Evolutionary conservation across 2,329 filamentous ascomycete genomes (phyloP), one percentile per base, ranked within the genome.

Genomic region (Huntiella decipiens): DNA sequence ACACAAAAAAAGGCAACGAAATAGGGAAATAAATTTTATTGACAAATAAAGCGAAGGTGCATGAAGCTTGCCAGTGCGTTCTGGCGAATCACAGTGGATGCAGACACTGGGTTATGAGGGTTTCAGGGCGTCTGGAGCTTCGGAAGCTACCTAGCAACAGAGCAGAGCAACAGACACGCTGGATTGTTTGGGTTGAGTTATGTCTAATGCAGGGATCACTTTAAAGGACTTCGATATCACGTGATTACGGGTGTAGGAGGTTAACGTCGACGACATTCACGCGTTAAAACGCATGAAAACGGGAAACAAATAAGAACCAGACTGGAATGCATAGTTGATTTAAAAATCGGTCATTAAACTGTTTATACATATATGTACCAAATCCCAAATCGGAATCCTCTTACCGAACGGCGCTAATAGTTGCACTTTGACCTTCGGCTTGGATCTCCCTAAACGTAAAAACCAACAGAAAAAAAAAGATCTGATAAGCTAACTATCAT

Each of bases 1-100:
- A 37, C 35, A 43, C 43, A 43, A 42, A 47, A 12, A 15, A 35
- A 37, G 17, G n/a, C n/a, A n/a, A 19, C 38, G 43, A 36, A 36
- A n/a, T 11, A 47, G 34, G 41, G 38, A 38, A 22, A 31, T 32
- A 48, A 38, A 34, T 8, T 35, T n/a, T 17, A 39, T 39, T 28
- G 40, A 36, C 16, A 40, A 44, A 48, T 45, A 48, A 49, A 22
- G 32, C 39, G 40, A 49, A 46, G 47, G 39, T 46, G 47, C 47
- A 43, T 35, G 43, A 45, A 49, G 40, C 32, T 49, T 10, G 22
- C 5, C 22, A 28, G 22, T 28, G 22, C 22, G 22, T 28, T 28
- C 22, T 28, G 22, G 22, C 22, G 22, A 28, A 28, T 28, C 22
- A 28, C 22, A 28, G 22, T 10, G 8, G 22, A 7, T 10, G 8